phyloP scores from a whole-genome alignment of 2,329 filamentous ascomycete genomes.

The Coleophoma cylindrospora region DNA sequence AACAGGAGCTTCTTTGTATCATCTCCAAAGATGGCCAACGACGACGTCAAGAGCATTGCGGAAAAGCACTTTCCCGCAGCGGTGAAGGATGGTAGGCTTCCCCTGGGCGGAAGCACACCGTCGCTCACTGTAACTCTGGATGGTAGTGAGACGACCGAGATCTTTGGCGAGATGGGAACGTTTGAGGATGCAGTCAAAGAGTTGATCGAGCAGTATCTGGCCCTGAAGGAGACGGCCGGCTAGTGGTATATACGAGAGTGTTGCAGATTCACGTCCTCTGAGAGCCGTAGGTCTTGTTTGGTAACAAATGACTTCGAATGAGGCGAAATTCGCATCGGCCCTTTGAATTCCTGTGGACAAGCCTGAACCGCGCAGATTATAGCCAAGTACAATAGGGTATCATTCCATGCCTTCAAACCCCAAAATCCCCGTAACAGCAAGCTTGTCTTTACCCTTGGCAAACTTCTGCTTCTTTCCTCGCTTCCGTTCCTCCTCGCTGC shows the following conservation, averaged over 20 bases:
- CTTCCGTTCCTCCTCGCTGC: slow-evolving; percentile 16
- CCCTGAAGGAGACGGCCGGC: background rate
- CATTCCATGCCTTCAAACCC: slow-evolving; percentile 25
- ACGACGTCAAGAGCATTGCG: slow-evolving; percentile 13
- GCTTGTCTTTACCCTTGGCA: slow-evolving; percentile 23
- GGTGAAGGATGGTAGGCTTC: slow-evolving; percentile 13
- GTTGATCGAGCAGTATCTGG: background rate
- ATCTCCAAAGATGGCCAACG: slow-evolving; percentile 5
- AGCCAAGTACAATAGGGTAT: background rate
- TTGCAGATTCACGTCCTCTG: too few species aligned
- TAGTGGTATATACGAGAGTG: too few species aligned
- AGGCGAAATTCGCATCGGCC: too few species aligned
- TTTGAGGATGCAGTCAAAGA: background rate
- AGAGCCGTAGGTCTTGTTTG: too few species aligned
- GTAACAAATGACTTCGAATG: too few species aligned
- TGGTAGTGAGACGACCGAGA: slow-evolving; percentile 9
- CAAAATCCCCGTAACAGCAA: slow-evolving; percentile 23
- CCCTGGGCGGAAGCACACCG: slow-evolving; percentile 2
- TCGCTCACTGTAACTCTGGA: slow-evolving; percentile 7
- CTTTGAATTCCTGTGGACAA: too few species aligned
- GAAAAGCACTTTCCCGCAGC: slow-evolving; percentile 11
- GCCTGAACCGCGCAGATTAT: too few species aligned
- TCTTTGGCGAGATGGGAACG: slow-evolving; percentile 5
- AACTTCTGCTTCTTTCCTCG: slow-evolving; percentile 23
- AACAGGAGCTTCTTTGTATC: slow-evolving; percentile 7